These are phyloP conservation scores for Dendrothele bispora DNA, from an alignment of 768 basidiomycete species.

Conservation along the genomic window DNA sequence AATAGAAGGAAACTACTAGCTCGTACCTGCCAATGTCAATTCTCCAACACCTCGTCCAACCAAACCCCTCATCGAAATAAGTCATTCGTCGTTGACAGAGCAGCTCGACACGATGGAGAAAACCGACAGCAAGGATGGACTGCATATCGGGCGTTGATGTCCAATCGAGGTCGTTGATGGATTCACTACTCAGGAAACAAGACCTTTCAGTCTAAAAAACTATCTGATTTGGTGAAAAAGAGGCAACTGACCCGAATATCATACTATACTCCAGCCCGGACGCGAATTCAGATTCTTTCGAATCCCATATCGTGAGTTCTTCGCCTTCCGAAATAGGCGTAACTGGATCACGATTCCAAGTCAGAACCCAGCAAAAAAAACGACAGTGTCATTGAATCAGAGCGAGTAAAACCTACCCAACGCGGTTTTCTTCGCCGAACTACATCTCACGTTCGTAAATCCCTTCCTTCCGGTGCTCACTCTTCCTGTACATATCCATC, in stretches of 20 bases:
- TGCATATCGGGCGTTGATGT: constrained; percentile 87
- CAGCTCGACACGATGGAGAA: constrained; percentile 74
- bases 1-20: background rate
- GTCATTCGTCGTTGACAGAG: constrained; percentile 92
- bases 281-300: constrained; percentile 89
- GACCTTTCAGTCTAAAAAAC: background rate
- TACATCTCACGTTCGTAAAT: constrained; percentile 77
- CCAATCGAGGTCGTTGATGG: constrained; percentile 88
- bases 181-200: constrained; percentile 37
- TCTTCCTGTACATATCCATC: constrained; percentile 70
- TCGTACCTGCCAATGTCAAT: constrained; percentile 71
- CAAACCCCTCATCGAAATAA: constrained; percentile 81
- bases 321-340: constrained; percentile 58
- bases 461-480: constrained; percentile 70
- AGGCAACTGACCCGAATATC: constrained; percentile 51
- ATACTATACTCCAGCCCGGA: constrained; percentile 80
- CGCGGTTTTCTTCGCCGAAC: constrained; percentile 89
- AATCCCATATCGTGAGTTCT: constrained; percentile 96
- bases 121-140: constrained; percentile 90
- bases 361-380: constrained; percentile 9
- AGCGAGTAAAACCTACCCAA: constrained; percentile 54
- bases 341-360: constrained; percentile 40
- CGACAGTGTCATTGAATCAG: background rate
- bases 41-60: constrained; percentile 72
- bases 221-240: background rate